Percentiles rank a stretch among this genome's conserved stretches.
These are phyloP conservation scores for Aspergillus unguis DNA, from an alignment of 2,329 filamentous ascomycete species.

Conservation along the genomic window DNA sequence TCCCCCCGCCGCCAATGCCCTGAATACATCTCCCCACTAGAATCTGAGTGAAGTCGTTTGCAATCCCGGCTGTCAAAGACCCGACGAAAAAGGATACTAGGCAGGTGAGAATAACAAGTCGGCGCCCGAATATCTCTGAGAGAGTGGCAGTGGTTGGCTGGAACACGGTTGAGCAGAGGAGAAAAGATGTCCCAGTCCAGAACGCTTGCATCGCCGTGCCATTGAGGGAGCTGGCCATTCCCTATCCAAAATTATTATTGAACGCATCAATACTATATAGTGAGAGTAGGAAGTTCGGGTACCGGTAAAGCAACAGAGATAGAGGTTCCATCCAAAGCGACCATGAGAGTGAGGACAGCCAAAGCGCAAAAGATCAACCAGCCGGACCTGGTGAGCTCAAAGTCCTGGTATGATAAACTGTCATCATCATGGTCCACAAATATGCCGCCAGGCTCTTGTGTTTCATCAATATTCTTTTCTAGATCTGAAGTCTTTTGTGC, in stretches of 20 bases:
- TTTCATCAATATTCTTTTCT: no score
- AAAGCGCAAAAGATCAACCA: slow-evolving; percentile 15
- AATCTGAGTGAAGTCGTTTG: slow-evolving; percentile 45
- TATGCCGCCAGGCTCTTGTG: no score
- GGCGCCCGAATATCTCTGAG: slow-evolving; percentile 53
- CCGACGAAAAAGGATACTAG: slow-evolving; percentile 52
- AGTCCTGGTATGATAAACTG: background rate
- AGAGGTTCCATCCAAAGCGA: slow-evolving; percentile 64
- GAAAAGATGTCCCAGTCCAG: slow-evolving; percentile 68
- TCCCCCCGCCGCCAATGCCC: slow-evolving; percentile 50
- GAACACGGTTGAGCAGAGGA: slow-evolving; percentile 57
- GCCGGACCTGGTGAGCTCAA: slow-evolving; percentile 9
- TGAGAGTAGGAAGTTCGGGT: background rate
- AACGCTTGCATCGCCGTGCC: slow-evolving; percentile 62
- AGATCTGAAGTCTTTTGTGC: no score
- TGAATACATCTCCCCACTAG: slow-evolving; percentile 56
- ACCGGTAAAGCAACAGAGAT: slow-evolving; percentile 59
- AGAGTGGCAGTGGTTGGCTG: slow-evolving; percentile 53
- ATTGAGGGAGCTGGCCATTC: slow-evolving; percentile 51
- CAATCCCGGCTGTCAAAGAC: slow-evolving; percentile 51
- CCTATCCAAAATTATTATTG: slow-evolving; percentile 22
- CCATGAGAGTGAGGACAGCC: slow-evolving; percentile 57
- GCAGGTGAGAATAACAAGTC: slow-evolving; percentile 39
- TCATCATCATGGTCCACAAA: no score
- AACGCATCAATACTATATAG: background rate